phyloP scores from a whole-genome alignment of 495 filamentous ascomycete species.

The Filosporella fistucella region DNA sequence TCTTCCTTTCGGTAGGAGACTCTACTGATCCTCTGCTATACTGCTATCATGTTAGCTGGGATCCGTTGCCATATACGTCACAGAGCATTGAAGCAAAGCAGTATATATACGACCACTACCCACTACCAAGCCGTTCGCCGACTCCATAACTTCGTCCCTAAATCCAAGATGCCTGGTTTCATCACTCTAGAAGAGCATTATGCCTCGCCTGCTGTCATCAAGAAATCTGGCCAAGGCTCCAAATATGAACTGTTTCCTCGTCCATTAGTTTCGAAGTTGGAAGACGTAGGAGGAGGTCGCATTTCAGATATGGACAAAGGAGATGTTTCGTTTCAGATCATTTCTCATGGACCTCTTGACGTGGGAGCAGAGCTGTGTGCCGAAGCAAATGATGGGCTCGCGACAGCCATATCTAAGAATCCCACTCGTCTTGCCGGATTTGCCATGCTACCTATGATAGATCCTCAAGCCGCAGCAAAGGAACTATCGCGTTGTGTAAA shows the following conservation, averaged over 20 bases:
- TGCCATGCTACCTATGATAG: conserved; percentile 44
- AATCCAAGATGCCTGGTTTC: conserved; percentile 25
- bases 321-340: conserved; percentile 47
- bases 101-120: too few relatives aligned
- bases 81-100: too few relatives aligned
- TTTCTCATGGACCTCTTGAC: conserved; percentile 45
- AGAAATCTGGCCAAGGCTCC: conserved; percentile 13
- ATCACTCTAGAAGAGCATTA: conserved; percentile 62
- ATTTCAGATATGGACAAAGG: conserved; percentile 47
- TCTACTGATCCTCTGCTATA: too few relatives aligned
- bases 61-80: too few relatives aligned
- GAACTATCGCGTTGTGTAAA: conserved; percentile 47
- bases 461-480: conserved; percentile 34
- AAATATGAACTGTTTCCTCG: conserved; percentile 31
- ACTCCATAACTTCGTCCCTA: too few relatives aligned
- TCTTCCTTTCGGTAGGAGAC: too few relatives aligned
- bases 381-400: conserved; percentile 49
- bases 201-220: conserved; percentile 33
- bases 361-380: conserved; percentile 28
- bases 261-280: conserved; percentile 3
- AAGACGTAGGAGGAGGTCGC: conserved; percentile 34
- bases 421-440: conserved; percentile 48
- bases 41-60: too few relatives aligned
- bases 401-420: conserved; percentile 35
- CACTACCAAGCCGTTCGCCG: too few relatives aligned